Evolutionary conservation across 306 rosid genomes (phyloP), one percentile per base, ranked within the genome.

Genomic region (Coriaria nepalensis): DNA sequence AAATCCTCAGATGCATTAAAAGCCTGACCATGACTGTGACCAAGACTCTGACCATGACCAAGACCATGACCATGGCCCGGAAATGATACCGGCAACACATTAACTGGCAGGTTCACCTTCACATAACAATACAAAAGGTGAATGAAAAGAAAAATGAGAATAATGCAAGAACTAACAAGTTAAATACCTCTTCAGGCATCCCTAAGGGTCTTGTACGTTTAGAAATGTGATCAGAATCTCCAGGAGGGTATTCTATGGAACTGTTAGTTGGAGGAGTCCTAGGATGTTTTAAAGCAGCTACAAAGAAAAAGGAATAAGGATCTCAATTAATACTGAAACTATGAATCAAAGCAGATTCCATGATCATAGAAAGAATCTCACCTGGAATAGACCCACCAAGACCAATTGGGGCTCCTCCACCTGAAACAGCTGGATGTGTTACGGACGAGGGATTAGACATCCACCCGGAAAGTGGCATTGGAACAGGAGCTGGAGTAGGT

Each of bases 221-320:
- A 43, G 98, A 66, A 51, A 85, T 82, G 46, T 81, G 94, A 47
- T 85, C 98, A 37, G 98, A 85, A 57, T 90, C 98, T 45, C 87
- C 95, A 0, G 98, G 66, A 9, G 94, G 94, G 59, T 84, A 90
- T 39, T 90, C 98, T 9, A 72, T 70, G 48, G 97, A 78, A 68
- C 93, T 87, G 57, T 84, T 90, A 58, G 82, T 77, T 6, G 98
- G 95, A 55, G 97, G 97, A 35, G 98, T 90, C 72, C 97, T 70
- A 6, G 97, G 95, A 71, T 81, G 95, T 72, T 90, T 90, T 74
- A 84, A 81, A 72, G 94, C 80, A 74, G 92, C 97, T 90, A 63
- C 10, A 63, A 20, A 12, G 61, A 20, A 54, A 56, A 47, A 43
- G 20, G 75, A 70, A 49, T 39, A 50, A 56, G 49, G 60, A 69